A percentile compares a stretch with the other conserved stretches of the same genome.
These are phyloP conservation scores for Boletus subparvulus DNA, from an alignment of 768 basidiomycete species.

Conservation along the genomic window DNA sequence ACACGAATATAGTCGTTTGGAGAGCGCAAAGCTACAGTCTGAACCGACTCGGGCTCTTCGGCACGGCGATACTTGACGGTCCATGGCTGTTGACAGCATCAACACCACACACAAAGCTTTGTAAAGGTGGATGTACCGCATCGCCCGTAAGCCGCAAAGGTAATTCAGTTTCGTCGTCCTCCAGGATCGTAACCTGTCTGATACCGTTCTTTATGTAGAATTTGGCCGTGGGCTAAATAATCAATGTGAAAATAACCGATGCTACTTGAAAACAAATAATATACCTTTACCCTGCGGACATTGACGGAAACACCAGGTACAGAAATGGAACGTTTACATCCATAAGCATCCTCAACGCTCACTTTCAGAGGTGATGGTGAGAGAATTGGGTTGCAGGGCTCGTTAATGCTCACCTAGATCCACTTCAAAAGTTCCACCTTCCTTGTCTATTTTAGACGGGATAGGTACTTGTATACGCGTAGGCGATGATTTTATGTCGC, in stretches of 20 bases:
- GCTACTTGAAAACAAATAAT: conserved; percentile 11
- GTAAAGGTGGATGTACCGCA: conserved; percentile 53
- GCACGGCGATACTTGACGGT: conserved; percentile 66
- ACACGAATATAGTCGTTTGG: conserved; percentile 75
- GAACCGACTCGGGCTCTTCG: conserved; percentile 41
- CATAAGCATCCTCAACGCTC: conserved; percentile 84
- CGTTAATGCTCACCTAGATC: conserved; percentile 55
- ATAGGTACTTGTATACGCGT: conserved; percentile 65
- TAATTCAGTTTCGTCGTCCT: conserved; percentile 68
- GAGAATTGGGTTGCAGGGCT: neutral
- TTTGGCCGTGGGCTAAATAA: conserved; percentile 72
- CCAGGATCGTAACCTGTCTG: conserved; percentile 63
- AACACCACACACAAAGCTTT: neutral
- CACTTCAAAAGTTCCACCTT: conserved; percentile 78
- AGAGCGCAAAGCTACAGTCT: conserved; percentile 46
- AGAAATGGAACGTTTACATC: conserved; percentile 74
- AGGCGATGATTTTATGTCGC: conserved; percentile 53
- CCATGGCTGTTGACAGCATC: conserved; percentile 69
- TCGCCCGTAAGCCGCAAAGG: conserved; percentile 90
- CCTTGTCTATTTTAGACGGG: conserved; percentile 59
- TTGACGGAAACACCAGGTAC: conserved; percentile 81
- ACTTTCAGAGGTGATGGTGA: conserved; percentile 41
- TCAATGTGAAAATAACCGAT: neutral
- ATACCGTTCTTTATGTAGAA: conserved; percentile 72
- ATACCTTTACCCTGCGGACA: conserved; percentile 76